A percentile compares a stretch with the other conserved stretches of the same genome.
phyloP scores from a whole-genome alignment of 176 grass and related monocot species.

The Musa acuminata region DNA sequence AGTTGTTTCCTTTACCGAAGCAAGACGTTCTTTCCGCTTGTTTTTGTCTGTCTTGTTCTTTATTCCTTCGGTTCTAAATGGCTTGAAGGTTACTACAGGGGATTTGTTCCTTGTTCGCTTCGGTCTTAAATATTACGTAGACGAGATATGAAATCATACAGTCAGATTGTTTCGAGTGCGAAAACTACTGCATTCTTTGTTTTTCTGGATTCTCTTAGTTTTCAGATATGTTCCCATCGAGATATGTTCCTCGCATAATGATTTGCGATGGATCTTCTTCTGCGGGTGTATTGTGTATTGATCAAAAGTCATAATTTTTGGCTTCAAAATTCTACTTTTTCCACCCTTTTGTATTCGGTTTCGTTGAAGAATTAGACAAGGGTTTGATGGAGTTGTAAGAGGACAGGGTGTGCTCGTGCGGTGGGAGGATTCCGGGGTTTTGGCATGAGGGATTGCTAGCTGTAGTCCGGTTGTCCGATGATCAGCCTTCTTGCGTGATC shows the following conservation, averaged over 20 bases:
- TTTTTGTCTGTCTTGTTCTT: not conserved
- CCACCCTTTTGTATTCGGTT: no score
- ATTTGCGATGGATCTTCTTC: not conserved
- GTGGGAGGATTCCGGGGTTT: constrained; percentile 11
- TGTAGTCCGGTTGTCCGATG: constrained; percentile 35
- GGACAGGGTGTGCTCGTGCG: not conserved
- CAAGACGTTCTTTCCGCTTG: not conserved
- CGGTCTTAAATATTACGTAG: not conserved
- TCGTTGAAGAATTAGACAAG: not conserved
- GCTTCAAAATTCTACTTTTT: not conserved
- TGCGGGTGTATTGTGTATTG: no score
- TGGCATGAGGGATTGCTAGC: constrained; percentile 35
- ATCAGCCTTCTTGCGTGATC: constrained; percentile 40
- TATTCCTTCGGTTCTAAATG: not conserved
- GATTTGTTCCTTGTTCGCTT: not conserved
- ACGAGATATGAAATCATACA: not conserved
- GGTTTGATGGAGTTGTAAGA: not conserved
- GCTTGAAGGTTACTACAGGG: not conserved
- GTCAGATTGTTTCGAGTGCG: not conserved
- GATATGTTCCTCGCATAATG: not conserved
- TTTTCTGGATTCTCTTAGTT: not conserved
- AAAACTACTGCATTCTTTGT: not conserved
- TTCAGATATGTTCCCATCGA: not conserved
- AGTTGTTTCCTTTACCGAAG: constrained; percentile 13
- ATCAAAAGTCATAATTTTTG: not conserved